Conservation (phyloP, 1,139 yeast species). For the Taphrina confusa region DNA sequence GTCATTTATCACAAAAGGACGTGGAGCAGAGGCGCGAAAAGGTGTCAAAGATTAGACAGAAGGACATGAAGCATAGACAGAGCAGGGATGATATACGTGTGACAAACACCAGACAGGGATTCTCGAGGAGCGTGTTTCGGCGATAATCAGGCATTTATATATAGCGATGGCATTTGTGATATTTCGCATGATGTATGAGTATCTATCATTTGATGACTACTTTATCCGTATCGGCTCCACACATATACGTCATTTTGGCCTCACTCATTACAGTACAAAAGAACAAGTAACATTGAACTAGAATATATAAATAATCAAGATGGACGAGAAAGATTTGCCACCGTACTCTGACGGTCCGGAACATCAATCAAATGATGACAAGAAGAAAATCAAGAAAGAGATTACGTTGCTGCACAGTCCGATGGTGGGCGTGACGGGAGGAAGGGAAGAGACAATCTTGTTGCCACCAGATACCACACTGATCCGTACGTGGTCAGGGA, state of each 20-base stretch:
- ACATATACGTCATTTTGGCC: no score
- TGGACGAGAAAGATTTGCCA: slow-evolving; percentile 8
- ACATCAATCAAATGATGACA: not conserved
- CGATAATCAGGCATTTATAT: no score
- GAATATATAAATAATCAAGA: no score
- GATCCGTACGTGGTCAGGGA: not conserved
- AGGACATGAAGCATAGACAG: not conserved
- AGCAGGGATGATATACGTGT: slow-evolving; percentile 11
- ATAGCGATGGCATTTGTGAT: slow-evolving; percentile 15
- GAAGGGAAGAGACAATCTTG: not conserved
- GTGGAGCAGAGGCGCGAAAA: slow-evolving; percentile 57
- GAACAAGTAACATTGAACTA: no score
- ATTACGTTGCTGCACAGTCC: slow-evolving; percentile 5
- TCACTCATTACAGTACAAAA: no score
- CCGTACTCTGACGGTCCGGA: slow-evolving; percentile 3
- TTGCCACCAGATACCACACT: slow-evolving; percentile 4
- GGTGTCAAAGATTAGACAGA: slow-evolving; percentile 17
- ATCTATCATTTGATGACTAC: not conserved
- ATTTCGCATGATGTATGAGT: no score
- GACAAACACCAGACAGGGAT: not conserved
- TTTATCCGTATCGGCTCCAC: not conserved
- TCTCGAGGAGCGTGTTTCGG: slow-evolving; percentile 10
- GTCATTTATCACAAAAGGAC: slow-evolving; percentile 77
- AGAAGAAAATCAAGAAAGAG: not conserved
- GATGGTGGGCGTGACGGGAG: not conserved